These are phyloP conservation scores for Nakazawaea siamensis DNA, from an alignment of 805 yeast genomes.

Conservation along the genomic window DNA sequence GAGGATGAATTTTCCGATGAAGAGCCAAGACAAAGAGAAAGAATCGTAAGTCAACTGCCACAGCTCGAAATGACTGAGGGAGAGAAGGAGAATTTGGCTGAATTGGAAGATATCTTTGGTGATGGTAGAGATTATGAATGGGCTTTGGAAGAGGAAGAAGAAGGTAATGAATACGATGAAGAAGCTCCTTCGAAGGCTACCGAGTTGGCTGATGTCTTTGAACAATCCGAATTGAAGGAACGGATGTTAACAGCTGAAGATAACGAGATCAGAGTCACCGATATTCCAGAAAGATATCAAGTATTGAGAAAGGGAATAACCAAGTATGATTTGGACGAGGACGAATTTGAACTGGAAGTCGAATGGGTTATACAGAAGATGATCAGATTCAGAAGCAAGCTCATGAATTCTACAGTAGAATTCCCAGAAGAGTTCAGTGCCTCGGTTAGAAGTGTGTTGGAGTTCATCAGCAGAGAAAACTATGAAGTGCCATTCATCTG, in stretches of 20 bases:
- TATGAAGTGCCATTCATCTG: conserved; percentile 93
- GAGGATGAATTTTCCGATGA: conserved; percentile 95
- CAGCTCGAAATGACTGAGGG: conserved; percentile 31
- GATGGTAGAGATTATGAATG: conserved; percentile 96
- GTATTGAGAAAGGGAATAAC: conserved; percentile 59
- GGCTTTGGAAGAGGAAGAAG: conserved; percentile 92
- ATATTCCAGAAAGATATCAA: conserved; percentile 90
- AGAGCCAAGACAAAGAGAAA: conserved; percentile 45
- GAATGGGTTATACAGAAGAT: conserved; percentile 72
- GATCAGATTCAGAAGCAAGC: conserved; percentile 43
- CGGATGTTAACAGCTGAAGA: conserved; percentile 90
- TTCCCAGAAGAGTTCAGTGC: conserved; percentile 44
- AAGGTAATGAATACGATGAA: conserved; percentile 47
- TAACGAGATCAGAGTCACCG: conserved; percentile 76
- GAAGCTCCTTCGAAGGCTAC: conserved; percentile 28
- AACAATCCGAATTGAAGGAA: conserved; percentile 86
- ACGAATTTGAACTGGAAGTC: conserved; percentile 65
- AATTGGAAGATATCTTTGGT: conserved; percentile 91
- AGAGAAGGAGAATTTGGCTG: conserved; percentile 88
- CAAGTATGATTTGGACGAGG: conserved; percentile 59
- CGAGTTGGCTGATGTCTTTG: conserved; percentile 83
- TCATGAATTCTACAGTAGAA: conserved; percentile 25
- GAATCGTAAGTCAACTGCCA: conserved; percentile 19
- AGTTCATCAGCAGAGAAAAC: conserved; percentile 65
- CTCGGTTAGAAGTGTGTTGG: conserved; percentile 66